phyloP scores from a whole-genome alignment of 139 green algal genomes.

The Penium margaritaceum region DNA sequence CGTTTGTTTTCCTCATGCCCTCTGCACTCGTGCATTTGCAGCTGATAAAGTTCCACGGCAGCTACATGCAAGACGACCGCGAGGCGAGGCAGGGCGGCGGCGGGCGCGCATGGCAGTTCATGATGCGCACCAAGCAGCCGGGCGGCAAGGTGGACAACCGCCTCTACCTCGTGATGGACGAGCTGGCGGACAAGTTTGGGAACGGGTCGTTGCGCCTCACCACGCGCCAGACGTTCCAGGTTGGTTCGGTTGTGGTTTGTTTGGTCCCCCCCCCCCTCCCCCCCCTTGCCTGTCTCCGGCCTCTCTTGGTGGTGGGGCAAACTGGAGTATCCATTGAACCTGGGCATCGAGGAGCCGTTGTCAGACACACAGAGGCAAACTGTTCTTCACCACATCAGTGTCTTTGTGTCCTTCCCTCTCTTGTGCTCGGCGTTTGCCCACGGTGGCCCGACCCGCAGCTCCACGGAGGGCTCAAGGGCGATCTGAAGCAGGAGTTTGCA shows the following conservation, averaged over 20 bases:
- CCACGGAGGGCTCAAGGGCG: no score
- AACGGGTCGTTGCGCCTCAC: slow-evolving; percentile 95
- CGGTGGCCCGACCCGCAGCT: no score
- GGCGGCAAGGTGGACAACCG: slow-evolving; percentile 80
- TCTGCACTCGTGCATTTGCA: slow-evolving; percentile 67
- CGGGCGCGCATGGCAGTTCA: slow-evolving; percentile 97
- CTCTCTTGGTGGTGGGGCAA: no score
- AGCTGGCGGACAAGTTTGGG: slow-evolving; percentile 92
- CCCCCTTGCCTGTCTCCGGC: background rate
- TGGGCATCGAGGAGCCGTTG: no score
- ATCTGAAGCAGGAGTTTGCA: no score
- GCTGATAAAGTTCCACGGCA: slow-evolving; percentile 99
- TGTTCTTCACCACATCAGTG: no score
- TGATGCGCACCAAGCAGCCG: slow-evolving; percentile 96
- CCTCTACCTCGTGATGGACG: slow-evolving; percentile 96
- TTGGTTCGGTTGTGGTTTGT: background rate
- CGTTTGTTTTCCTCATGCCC: slow-evolving; percentile 76
- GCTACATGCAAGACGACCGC: slow-evolving; percentile 91
- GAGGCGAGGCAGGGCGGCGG: slow-evolving; percentile 83
- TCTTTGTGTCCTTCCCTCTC: no score
- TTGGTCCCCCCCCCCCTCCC: slow-evolving; percentile 5
- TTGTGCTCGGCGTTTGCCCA: no score
- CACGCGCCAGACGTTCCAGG: slow-evolving; percentile 81
- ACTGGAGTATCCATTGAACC: no score
- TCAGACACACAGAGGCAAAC: no score